Conservation (phyloP, 2,329 filamentous ascomycete genomes). For the Colletotrichum tanaceti region DNA sequence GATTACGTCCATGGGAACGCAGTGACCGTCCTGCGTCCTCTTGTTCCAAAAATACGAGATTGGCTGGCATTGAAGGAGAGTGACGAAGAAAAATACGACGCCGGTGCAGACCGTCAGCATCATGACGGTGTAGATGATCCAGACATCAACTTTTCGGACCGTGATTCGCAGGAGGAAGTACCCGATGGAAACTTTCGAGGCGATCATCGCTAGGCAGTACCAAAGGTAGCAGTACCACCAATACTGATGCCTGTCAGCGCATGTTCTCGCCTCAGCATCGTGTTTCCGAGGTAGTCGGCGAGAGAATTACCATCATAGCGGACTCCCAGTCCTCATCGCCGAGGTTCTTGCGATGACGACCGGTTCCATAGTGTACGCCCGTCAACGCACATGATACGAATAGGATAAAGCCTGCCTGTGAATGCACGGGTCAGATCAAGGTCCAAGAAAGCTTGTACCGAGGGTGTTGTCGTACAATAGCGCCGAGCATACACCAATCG, state of each 20-base stretch:
- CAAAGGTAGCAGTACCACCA: constrained; percentile 56
- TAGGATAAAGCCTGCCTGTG: constrained; percentile 50
- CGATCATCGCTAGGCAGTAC: constrained; percentile 53
- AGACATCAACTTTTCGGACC: constrained; percentile 41
- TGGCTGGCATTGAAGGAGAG: constrained; percentile 47
- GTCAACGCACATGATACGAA: constrained; percentile 50
- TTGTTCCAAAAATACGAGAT: constrained; percentile 48
- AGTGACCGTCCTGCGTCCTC: constrained; percentile 41
- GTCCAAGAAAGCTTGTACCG: background rate
- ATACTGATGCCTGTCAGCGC: constrained; percentile 42
- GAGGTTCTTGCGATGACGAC: constrained; percentile 52
- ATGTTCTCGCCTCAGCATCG: constrained; percentile 8
- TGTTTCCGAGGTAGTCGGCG: constrained; percentile 38
- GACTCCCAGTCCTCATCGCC: constrained; percentile 42
- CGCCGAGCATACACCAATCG: constrained; percentile 54
- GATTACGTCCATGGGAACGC: constrained; percentile 54
- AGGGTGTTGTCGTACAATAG: constrained; percentile 46
- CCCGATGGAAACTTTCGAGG: constrained; percentile 47
- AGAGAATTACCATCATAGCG: constrained; percentile 51
- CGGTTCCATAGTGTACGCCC: constrained; percentile 57
- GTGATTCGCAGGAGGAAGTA: constrained; percentile 46
- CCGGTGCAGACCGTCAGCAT: constrained; percentile 46
- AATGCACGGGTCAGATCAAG: background rate
- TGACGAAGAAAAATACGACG: constrained; percentile 49
- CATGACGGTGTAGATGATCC: constrained; percentile 48